Evolutionary conservation across 1,284 basidiomycete species (phyloP).

Genomic region (Apiotrichum mycotoxinovorans): DNA sequence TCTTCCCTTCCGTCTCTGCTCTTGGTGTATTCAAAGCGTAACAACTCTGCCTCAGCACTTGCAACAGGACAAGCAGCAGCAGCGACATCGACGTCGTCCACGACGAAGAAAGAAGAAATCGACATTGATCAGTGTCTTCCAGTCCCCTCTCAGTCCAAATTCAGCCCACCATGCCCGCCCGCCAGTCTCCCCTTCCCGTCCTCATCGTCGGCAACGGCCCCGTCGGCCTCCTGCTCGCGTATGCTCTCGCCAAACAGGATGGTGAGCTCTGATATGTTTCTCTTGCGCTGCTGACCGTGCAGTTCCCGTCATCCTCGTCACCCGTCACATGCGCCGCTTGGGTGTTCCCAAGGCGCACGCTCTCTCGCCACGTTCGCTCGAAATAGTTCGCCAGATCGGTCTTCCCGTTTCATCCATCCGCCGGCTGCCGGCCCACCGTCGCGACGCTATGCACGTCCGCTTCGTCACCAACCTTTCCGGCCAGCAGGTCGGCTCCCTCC

Average conservation of each 20-base stretch:
- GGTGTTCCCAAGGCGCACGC: conserved; percentile 29
- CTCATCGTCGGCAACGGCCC: conserved; percentile 26
- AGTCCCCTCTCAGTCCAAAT: not conserved
- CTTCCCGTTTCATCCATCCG: conserved; percentile 19
- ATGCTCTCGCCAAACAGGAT: conserved; percentile 18
- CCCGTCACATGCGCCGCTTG: conserved; percentile 24
- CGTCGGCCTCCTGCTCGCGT: conserved; percentile 23
- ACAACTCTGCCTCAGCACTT: no score
- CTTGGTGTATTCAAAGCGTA: no score
- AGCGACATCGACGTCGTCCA: not conserved
- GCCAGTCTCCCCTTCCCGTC: conserved; percentile 14
- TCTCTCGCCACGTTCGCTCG: conserved; percentile 24
- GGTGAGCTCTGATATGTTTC: conserved; percentile 7
- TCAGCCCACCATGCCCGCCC: conserved; percentile 3
- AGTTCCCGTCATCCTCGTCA: conserved; percentile 28
- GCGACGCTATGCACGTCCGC: conserved; percentile 23
- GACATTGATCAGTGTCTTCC: not conserved
- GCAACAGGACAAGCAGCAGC: no score
- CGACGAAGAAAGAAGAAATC: not conserved
- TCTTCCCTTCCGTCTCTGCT: not conserved
- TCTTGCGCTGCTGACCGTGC: not conserved
- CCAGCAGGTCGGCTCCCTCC: conserved; percentile 22
- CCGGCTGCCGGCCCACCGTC: conserved; percentile 19
- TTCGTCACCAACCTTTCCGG: conserved; percentile 26
- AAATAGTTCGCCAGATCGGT: conserved; percentile 27